Evolutionary conservation across 768 basidiomycete genomes (phyloP), one percentile per base, ranked within the genome.

Genomic region (Tylopilus felleus): DNA sequence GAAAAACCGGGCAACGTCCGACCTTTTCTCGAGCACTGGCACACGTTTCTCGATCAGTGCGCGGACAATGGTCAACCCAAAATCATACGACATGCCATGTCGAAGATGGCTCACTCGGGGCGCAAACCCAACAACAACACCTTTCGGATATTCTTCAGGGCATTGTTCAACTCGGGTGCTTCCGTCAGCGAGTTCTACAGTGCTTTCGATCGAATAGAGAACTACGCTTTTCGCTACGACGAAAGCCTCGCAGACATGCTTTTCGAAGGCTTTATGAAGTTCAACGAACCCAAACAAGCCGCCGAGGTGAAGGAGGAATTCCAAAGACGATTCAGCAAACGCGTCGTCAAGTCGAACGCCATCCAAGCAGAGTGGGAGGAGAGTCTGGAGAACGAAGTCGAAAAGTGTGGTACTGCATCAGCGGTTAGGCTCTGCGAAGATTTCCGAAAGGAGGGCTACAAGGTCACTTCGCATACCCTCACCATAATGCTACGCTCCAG

Each of bases 11-110:
- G 77, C 2, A 62, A 75, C 33, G 57, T 77, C 41, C 65, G 64
- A 5, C 83, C 84, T 0, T 75, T 77, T 22, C 67, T 77, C 35
- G 71, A 77, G 21, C 82, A 84, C 52, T 83, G 82, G 72, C 79
- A 85, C 56, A 55, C 75, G 10, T 76, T 84, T 56, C 69, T 88
- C 33, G 71, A 78, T 35, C 67, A 65, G 17, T 77, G 75, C 53
- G 63, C 59, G 38, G 59, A 62, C 51, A 54, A 51, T 21, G 71
- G 67, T 14, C 65, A 69, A 48, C 55, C 61, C 42, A 62, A 50
- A 28, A 42, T 66, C 12, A 55, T 71, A 36, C 68, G 64, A 22
- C 63, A 63, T 21, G 63, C 57, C 63, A 77, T 56, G 63, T 72
- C 55, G 59, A 69, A 56, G 54, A 75, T 76, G 74, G 68, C 63